Percentiles rank a stretch among this genome's conserved stretches.
These are phyloP conservation scores for Spizellomyces punctatus DNA, from an alignment of 192 early-diverging fungal species.

Conservation along the genomic window DNA sequence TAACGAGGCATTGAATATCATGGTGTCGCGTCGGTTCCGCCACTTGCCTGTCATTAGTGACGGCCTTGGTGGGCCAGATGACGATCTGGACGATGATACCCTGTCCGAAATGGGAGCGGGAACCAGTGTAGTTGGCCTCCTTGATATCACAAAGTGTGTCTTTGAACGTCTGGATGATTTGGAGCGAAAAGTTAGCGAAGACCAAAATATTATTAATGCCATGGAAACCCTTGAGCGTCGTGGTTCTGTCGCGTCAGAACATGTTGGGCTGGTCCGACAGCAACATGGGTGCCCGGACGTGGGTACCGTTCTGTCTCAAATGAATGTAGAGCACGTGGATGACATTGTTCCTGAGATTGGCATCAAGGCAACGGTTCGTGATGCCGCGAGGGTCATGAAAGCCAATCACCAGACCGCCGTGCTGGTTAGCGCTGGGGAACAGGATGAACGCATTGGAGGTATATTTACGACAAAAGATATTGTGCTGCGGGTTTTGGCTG, in stretches of 20 bases:
- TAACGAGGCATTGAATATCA: conserved; percentile 53
- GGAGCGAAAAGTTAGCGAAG: conserved; percentile 56
- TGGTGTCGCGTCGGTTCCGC: conserved; percentile 52
- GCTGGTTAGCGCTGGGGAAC: conserved; percentile 37
- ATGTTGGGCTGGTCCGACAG: conserved; percentile 36
- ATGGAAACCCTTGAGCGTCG: conserved; percentile 58
- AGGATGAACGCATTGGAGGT: conserved; percentile 45
- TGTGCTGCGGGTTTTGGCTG: conserved; percentile 50
- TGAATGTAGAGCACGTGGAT: conserved; percentile 32
- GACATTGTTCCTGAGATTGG: conserved; percentile 36
- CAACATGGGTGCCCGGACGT: conserved; percentile 92
- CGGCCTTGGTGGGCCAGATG: conserved; percentile 24
- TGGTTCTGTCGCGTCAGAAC: conserved; percentile 42
- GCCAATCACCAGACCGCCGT: conserved; percentile 47
- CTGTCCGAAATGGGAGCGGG: conserved; percentile 18
- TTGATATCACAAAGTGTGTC: conserved; percentile 61
- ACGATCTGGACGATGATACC: conserved; percentile 27
- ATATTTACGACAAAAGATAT: conserved; percentile 60
- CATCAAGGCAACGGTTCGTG: conserved; percentile 43
- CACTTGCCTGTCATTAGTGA: conserved; percentile 54
- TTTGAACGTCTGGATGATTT: conserved; percentile 58
- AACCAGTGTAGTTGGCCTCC: conserved; percentile 51
- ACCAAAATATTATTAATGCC: conserved; percentile 57
- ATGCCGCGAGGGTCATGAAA: conserved; percentile 50
- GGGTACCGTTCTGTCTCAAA: conserved; percentile 67